phyloP scores from a whole-genome alignment of 139 green algal species.

The Ostreobium quekettii region DNA sequence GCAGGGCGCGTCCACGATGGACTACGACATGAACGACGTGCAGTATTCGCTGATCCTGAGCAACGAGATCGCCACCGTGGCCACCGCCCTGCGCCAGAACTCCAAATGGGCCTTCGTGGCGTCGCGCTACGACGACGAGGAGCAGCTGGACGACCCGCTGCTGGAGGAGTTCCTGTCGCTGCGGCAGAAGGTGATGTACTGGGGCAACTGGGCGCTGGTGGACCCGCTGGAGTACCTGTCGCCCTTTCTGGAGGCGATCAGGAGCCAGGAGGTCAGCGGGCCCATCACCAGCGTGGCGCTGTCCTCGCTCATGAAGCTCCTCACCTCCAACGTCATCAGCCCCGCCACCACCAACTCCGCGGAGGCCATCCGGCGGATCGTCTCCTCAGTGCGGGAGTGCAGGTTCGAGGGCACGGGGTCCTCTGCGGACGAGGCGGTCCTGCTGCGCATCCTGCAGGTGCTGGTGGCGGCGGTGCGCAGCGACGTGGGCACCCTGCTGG shows the following conservation, averaged over 20 bases:
- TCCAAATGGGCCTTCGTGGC: conserved; percentile 56
- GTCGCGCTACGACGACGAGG: conserved; percentile 59
- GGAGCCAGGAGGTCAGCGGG: conserved; percentile 77
- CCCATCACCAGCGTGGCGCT: conserved; percentile 84
- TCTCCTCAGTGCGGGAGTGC: conserved; percentile 85
- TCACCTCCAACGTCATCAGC: conserved; percentile 57
- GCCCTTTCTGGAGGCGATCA: conserved; percentile 86
- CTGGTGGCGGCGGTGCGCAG: conserved; percentile 41
- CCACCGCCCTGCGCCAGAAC: conserved; percentile 77
- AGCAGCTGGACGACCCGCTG: conserved; percentile 75
- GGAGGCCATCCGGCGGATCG: conserved; percentile 68
- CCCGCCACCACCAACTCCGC: conserved; percentile 18
- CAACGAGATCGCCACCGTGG: conserved; percentile 60
- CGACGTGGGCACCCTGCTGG: conserved; percentile 36
- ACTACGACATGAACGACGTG: conserved; percentile 2
- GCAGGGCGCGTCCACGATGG: no score
- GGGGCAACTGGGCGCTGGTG: conserved; percentile 58
- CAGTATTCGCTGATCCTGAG: conserved; percentile 58
- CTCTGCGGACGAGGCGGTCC: conserved; percentile 86
- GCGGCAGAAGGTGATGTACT: conserved; percentile 69
- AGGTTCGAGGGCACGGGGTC: conserved; percentile 88
- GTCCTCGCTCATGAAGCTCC: conserved; percentile 63
- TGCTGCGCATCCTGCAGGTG: conserved; percentile 88
- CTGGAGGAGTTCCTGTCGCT: conserved; percentile 75
- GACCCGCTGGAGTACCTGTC: conserved; percentile 73